These are phyloP conservation scores for Saussurea involucrata DNA, from an alignment of 129 eudicot genomes.

Conservation along the genomic window DNA sequence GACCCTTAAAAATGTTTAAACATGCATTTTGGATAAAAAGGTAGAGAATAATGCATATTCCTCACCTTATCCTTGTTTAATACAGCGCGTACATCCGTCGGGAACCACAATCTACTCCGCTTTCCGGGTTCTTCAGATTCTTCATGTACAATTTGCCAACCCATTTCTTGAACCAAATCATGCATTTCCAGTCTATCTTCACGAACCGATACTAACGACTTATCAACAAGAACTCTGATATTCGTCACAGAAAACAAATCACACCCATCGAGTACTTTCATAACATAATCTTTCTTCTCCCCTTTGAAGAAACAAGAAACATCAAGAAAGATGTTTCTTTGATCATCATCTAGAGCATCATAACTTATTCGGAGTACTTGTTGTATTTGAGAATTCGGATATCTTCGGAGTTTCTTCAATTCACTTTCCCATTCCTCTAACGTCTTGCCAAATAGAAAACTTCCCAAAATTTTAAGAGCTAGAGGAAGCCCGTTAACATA, in stretches of 20 bases:
- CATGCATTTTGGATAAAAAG: not conserved
- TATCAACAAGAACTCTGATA: conserved; percentile 34
- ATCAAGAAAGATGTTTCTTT: conserved; percentile 36
- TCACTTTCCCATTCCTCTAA: conserved; percentile 29
- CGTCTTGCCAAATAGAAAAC: conserved; percentile 18
- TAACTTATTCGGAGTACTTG: conserved; percentile 28
- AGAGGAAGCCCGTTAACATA: conserved; percentile 38
- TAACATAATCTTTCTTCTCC: conserved; percentile 21
- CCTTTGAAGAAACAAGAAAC: conserved; percentile 40
- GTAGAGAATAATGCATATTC: not conserved
- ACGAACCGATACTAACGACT: conserved; percentile 17
- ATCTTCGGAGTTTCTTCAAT: conserved; percentile 19
- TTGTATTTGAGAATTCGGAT: conserved; percentile 21
- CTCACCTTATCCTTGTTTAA: conserved; percentile 29
- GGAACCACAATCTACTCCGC: conserved; percentile 34
- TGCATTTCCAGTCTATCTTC: conserved; percentile 22
- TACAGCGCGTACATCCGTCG: conserved; percentile 28
- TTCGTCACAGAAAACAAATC: conserved; percentile 28
- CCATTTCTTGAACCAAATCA: conserved; percentile 48
- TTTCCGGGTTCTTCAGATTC: conserved; percentile 22
- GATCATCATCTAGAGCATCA: conserved; percentile 29
- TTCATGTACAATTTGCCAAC: conserved; percentile 36
- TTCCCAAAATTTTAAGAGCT: conserved; percentile 34
- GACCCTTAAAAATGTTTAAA: no score
- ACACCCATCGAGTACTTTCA: conserved; percentile 24